These are phyloP conservation scores for Holtermannia corniformis DNA, from an alignment of 768 basidiomycete species.

Conservation along the genomic window DNA sequence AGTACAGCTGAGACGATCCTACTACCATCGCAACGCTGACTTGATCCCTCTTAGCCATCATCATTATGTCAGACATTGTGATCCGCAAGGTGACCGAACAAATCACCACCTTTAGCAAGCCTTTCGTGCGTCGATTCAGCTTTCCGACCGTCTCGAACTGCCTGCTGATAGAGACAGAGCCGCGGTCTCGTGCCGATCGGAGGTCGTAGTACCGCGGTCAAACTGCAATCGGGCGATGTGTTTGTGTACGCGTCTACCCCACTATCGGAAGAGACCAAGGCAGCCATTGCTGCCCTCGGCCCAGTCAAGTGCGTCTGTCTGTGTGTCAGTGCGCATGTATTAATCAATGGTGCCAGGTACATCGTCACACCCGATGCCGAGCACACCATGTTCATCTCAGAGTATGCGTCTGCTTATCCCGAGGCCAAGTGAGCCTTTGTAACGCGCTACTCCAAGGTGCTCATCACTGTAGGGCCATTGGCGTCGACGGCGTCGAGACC, in stretches of 20 bases:
- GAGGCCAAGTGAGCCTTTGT: slow-evolving; percentile 30
- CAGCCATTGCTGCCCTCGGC: slow-evolving; percentile 55
- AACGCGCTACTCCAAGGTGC: neutral
- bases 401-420: slow-evolving; percentile 56
- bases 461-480: slow-evolving; percentile 46
- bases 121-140: slow-evolving; percentile 34
- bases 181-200: slow-evolving; percentile 64
- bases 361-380: slow-evolving; percentile 42
- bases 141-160: neutral
- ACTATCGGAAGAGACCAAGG: slow-evolving; percentile 56
- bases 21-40: no score
- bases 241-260: slow-evolving; percentile 79
- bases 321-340: neutral
- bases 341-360: slow-evolving; percentile 28
- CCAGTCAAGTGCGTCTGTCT: slow-evolving; percentile 52
- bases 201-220: slow-evolving; percentile 72
- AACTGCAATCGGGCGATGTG: slow-evolving; percentile 53
- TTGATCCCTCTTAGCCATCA: no score
- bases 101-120: slow-evolving; percentile 41
- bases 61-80: slow-evolving; percentile 12
- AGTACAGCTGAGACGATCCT: no score
- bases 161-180: slow-evolving; percentile 44
- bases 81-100: slow-evolving; percentile 37
- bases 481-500: slow-evolving; percentile 51
- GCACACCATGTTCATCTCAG: slow-evolving; percentile 40